A percentile compares a stretch with the other conserved stretches of the same genome.
phyloP scores from a whole-genome alignment of 306 rosid species.

The Pueraria montana region DNA sequence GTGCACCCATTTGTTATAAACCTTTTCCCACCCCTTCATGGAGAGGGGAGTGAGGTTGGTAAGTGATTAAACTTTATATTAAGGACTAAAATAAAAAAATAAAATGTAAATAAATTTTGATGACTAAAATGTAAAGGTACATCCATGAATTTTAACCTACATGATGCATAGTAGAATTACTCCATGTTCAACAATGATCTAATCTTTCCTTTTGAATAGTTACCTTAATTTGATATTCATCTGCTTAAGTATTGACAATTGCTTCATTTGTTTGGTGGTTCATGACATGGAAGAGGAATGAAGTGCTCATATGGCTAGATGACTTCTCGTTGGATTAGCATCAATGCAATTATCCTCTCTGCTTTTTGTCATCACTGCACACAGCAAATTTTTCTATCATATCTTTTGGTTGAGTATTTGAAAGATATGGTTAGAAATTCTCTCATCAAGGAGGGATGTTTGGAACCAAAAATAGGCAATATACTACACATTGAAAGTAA shows the following conservation, averaged over 20 bases:
- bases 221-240: background rate
- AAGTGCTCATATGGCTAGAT: constrained; percentile 88
- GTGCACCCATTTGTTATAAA: background rate
- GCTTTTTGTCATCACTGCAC: background rate
- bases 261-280: constrained; percentile 43
- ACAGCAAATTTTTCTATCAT: background rate
- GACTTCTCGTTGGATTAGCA: constrained; percentile 78
- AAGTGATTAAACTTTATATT: too few relatives aligned
- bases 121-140: too few relatives aligned
- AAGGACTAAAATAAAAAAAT: too few relatives aligned
- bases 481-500: background rate
- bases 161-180: background rate
- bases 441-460: constrained; percentile 11
- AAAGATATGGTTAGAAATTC: background rate
- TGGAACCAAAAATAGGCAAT: constrained; percentile 4
- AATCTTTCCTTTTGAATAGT: constrained; percentile 2
- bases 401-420: constrained; percentile 31
- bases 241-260: constrained; percentile 37
- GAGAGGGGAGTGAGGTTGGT: too few relatives aligned
- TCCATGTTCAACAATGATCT: background rate
- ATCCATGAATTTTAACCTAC: too few relatives aligned
- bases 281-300: constrained; percentile 80
- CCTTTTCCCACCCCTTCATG: background rate
- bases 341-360: constrained; percentile 1
- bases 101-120: too few relatives aligned